phyloP scores from a whole-genome alignment of 805 yeast species.

The Candida ulmi region DNA sequence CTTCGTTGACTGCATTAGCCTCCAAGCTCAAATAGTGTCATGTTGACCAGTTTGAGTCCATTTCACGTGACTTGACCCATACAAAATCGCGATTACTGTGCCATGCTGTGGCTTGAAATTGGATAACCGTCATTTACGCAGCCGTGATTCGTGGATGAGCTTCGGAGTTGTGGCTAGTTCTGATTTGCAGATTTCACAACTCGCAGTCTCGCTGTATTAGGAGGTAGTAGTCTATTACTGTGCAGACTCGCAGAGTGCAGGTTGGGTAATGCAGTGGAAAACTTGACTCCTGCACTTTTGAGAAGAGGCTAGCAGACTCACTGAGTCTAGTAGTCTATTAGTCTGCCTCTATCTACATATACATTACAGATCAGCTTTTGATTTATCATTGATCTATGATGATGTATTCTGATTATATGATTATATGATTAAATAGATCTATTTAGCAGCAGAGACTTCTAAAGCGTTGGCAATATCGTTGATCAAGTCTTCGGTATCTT shows the following conservation, averaged over 20 bases:
- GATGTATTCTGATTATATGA: no score
- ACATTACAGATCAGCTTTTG: background rate
- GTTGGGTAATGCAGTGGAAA: no score
- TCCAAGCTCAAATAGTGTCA: no score
- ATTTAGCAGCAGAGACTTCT: conserved; percentile 13
- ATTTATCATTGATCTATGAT: background rate
- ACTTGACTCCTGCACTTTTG: no score
- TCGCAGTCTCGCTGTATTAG: no score
- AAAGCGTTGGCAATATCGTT: conserved; percentile 70
- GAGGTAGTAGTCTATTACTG: no score
- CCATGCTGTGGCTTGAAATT: conserved; percentile 9
- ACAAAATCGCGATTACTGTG: background rate
- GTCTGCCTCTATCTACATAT: no score
- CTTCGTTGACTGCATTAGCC: no score
- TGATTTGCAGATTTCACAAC: no score
- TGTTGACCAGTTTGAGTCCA: conserved; percentile 13
- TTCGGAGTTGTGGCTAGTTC: background rate
- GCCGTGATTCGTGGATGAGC: background rate
- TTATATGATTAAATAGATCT: background rate
- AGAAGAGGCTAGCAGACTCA: no score
- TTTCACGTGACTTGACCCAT: conserved; percentile 21
- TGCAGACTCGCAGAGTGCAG: no score
- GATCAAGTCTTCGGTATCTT: conserved; percentile 72
- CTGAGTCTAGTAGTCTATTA: no score
- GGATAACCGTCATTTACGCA: background rate